Percentiles rank a stretch among this genome's conserved stretches.
These are phyloP conservation scores for Mucor lusitanicus DNA, from an alignment of 371 early-diverging fungal species.

Conservation along the genomic window DNA sequence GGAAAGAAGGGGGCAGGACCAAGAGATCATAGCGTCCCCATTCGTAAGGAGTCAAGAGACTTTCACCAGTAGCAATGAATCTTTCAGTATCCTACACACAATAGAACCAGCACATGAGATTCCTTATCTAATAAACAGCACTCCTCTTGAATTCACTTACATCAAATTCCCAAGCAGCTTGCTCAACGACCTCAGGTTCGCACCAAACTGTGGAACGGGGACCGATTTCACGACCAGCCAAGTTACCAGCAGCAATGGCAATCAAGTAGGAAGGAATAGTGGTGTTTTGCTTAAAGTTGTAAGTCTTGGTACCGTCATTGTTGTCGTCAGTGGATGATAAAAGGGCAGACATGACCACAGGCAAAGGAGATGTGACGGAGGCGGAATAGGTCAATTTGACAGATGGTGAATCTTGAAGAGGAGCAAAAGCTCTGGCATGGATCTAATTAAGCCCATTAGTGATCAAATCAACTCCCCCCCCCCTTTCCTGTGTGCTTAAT, in stretches of 20 bases:
- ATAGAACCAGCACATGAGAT: neutral
- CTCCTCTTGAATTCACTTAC: constrained; percentile 19
- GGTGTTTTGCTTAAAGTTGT: constrained; percentile 72
- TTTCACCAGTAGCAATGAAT: constrained; percentile 85
- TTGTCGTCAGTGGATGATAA: constrained; percentile 44
- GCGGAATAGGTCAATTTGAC: constrained; percentile 91
- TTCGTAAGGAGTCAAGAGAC: constrained; percentile 86
- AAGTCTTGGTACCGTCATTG: constrained; percentile 49
- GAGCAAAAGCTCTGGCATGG: constrained; percentile 91
- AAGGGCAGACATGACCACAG: constrained; percentile 48
- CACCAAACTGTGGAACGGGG: constrained; percentile 94
- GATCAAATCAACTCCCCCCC: neutral
- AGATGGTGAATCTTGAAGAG: constrained; percentile 94
- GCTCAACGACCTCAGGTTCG: constrained; percentile 91
- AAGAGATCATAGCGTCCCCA: constrained; percentile 97
- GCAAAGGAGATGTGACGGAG: constrained; percentile 63
- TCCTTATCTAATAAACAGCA: neutral
- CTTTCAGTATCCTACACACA: constrained; percentile 74
- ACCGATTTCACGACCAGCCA: constrained; percentile 80
- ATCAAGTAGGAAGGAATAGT: constrained; percentile 91
- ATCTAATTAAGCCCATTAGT: constrained; percentile 49
- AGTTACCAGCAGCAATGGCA: constrained; percentile 91
- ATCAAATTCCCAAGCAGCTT: constrained; percentile 93
- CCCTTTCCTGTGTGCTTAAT: neutral
- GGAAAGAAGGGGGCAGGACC: constrained; percentile 83